Evolutionary conservation across 2,329 filamentous ascomycete genomes (phyloP).

Genomic region (Purpureocillium takamizusanense): DNA sequence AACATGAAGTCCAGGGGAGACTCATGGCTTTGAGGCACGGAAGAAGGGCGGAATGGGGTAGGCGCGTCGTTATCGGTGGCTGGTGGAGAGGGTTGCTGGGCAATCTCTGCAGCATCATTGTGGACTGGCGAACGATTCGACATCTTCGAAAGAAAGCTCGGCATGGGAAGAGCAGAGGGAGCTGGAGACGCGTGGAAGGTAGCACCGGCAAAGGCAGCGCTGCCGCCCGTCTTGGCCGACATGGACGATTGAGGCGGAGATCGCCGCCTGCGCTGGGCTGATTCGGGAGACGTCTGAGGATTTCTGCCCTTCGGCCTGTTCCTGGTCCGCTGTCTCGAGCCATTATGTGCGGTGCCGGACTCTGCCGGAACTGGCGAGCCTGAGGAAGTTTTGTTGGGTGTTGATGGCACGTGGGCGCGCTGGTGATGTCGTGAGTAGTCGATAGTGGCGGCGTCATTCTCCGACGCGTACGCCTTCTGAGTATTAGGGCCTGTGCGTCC

Average conservation of each 20-base stretch:
- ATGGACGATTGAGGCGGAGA: slow-evolving; percentile 31
- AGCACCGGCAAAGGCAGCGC: slow-evolving; percentile 74
- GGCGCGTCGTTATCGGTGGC: slow-evolving; percentile 42
- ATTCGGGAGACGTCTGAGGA: slow-evolving; percentile 30
- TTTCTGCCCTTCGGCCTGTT: slow-evolving; percentile 23
- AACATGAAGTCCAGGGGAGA: slow-evolving; percentile 89
- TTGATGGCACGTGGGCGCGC: slow-evolving; percentile 25
- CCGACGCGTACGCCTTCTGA: slow-evolving; percentile 50
- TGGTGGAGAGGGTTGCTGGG: slow-evolving; percentile 39
- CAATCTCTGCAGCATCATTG: slow-evolving; percentile 24
- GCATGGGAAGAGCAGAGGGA: slow-evolving; percentile 80
- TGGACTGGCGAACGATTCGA: slow-evolving; percentile 52
- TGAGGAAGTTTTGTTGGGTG: slow-evolving; percentile 34
- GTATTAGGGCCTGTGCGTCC: slow-evolving; percentile 26
- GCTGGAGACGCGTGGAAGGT: slow-evolving; percentile 94
- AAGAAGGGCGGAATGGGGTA: slow-evolving; percentile 30
- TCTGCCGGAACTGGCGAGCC: slow-evolving; percentile 23
- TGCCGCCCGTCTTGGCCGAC: slow-evolving; percentile 30
- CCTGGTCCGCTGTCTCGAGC: slow-evolving; percentile 19
- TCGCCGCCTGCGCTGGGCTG: slow-evolving; percentile 27
- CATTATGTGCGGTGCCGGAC: slow-evolving; percentile 13
- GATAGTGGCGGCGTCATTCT: slow-evolving; percentile 36
- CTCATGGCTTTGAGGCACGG: slow-evolving; percentile 33
- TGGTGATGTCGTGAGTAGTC: slow-evolving; percentile 21
- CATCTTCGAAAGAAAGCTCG: slow-evolving; percentile 74